phyloP scores from a whole-genome alignment of 768 basidiomycete species.

The Gyrodon lividus region DNA sequence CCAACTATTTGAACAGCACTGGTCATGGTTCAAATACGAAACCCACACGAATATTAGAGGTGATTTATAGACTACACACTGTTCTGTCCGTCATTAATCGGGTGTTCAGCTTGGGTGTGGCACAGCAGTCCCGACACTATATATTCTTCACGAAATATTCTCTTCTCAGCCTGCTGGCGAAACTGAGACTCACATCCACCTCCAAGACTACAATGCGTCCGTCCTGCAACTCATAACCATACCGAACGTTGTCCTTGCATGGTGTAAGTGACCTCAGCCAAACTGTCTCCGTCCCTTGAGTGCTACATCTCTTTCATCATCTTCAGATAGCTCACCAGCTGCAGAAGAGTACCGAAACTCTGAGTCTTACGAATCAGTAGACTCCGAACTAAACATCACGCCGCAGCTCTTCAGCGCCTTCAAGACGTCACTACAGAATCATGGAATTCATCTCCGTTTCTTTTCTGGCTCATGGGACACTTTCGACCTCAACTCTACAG shows the following conservation, averaged over 20 bases:
- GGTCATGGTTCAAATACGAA: conserved; percentile 22
- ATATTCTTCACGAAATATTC: conserved; percentile 64
- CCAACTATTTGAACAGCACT: conserved; percentile 54
- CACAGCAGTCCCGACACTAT: conserved; percentile 82
- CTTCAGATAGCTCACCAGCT: conserved; percentile 60
- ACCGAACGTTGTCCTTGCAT: conserved; percentile 74
- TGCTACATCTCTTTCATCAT: neutral
- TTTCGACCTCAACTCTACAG: conserved; percentile 38
- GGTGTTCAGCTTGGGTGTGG: conserved; percentile 81
- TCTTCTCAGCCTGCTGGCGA: conserved; percentile 23
- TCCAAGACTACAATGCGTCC: conserved; percentile 90
- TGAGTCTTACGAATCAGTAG: conserved; percentile 22
- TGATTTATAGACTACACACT: conserved; percentile 20
- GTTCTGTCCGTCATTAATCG: conserved; percentile 1
- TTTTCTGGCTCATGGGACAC: conserved; percentile 80
- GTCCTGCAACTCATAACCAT: conserved; percentile 78
- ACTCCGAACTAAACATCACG: conserved; percentile 66
- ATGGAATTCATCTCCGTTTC: conserved; percentile 65
- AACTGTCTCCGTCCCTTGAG: neutral
- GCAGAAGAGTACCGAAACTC: conserved; percentile 45
- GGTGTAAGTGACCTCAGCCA: conserved; percentile 59
- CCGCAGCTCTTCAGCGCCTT: conserved; percentile 66
- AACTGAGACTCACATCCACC: conserved; percentile 55
- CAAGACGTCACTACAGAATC: conserved; percentile 48
- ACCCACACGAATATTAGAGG: conserved; percentile 73